These are phyloP conservation scores for Linnemannia elongata DNA, from an alignment of 192 early-diverging fungal genomes.

Conservation along the genomic window DNA sequence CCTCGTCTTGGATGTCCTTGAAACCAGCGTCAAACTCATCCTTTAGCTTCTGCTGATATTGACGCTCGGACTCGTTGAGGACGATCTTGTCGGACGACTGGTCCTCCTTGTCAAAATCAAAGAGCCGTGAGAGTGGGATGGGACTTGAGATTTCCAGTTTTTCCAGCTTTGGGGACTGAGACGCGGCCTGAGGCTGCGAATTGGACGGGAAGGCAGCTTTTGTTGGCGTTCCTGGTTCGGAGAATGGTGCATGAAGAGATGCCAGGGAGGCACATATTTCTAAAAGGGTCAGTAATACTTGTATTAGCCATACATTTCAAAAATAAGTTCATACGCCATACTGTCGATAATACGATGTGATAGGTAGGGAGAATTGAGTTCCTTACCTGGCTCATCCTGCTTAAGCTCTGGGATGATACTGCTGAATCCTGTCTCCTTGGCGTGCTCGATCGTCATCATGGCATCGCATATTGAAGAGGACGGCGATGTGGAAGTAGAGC, in stretches of 20 bases:
- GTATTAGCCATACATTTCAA: background rate
- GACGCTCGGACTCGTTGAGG: conserved; percentile 36
- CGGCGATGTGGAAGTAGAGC: conserved; percentile 49
- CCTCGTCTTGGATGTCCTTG: conserved; percentile 24
- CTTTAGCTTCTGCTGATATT: conserved; percentile 41
- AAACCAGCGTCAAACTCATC: conserved; percentile 55
- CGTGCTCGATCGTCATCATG: conserved; percentile 37
- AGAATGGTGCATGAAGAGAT: conserved; percentile 23
- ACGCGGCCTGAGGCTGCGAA: background rate
- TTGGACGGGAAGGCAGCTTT: background rate
- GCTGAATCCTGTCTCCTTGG: conserved; percentile 45
- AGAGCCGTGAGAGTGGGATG: conserved; percentile 48
- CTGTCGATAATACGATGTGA: background rate
- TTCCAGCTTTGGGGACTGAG: conserved; percentile 36
- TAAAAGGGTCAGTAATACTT: conserved; percentile 6
- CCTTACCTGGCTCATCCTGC: conserved; percentile 48
- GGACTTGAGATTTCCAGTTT: conserved; percentile 36
- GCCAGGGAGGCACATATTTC: conserved; percentile 45
- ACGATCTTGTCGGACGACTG: conserved; percentile 44
- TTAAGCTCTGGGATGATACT: conserved; percentile 42
- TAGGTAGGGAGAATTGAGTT: background rate
- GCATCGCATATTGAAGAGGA: conserved; percentile 48
- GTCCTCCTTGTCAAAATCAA: conserved; percentile 53
- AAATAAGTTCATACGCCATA: background rate
- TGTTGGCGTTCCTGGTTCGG: conserved; percentile 21